phyloP scores from a whole-genome alignment of 306 rosid species.

The Neltuma alba region DNA sequence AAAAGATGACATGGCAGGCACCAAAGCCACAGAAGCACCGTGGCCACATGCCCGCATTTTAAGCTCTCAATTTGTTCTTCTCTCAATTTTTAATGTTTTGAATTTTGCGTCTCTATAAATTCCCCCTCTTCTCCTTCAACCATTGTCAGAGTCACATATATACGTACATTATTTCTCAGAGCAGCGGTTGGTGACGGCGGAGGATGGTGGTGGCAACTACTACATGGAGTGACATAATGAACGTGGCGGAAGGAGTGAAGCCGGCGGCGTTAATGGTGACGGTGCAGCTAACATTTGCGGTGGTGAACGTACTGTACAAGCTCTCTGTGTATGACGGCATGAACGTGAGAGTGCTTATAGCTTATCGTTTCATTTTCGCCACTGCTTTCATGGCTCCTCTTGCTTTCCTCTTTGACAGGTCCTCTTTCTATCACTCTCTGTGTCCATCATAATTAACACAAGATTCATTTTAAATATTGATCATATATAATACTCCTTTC shows the following conservation, averaged over 20 bases:
- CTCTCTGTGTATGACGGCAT: slow-evolving; percentile 60
- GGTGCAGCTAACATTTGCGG: slow-evolving; percentile 52
- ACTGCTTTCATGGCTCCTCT: slow-evolving; percentile 62
- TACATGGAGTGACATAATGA: neutral
- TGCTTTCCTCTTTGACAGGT: slow-evolving; percentile 60
- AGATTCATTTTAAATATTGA: no score
- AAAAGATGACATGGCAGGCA: neutral
- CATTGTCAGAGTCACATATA: neutral
- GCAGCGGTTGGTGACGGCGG: neutral
- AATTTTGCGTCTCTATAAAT: neutral
- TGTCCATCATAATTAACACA: no score
- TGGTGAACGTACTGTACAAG: slow-evolving; percentile 65
- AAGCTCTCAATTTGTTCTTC: neutral
- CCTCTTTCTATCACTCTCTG: neutral
- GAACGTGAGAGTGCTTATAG: slow-evolving; percentile 53
- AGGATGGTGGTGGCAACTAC: neutral
- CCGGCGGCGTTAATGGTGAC: slow-evolving; percentile 51
- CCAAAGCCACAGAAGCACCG: neutral
- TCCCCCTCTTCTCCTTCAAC: neutral
- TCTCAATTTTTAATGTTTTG: neutral
- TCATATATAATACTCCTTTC: no score
- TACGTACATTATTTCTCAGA: no score
- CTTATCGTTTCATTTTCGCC: slow-evolving; percentile 65
- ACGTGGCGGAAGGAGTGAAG: slow-evolving; percentile 41
- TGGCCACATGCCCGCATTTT: neutral